Conservation (phyloP, 345 rosid genomes). For the Populus pruinosa region DNA sequence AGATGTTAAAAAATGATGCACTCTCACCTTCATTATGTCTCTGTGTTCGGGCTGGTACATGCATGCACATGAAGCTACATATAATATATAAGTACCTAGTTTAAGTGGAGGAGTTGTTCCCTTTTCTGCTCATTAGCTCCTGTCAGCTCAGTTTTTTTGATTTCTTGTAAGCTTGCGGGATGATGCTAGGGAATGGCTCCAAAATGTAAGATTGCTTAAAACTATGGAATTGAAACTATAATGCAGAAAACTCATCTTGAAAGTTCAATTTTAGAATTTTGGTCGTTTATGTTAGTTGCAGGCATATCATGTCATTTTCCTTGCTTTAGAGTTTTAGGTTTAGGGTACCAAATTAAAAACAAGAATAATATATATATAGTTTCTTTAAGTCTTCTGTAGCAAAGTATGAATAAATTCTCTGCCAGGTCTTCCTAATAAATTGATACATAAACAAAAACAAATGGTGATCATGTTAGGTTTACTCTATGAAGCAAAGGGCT, state of each 20-base stretch:
- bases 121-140: background rate
- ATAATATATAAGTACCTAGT: background rate
- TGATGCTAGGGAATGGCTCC: background rate
- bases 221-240: background rate
- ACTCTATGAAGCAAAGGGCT: conserved; percentile 48
- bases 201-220: background rate
- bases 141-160: background rate
- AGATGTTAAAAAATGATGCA: background rate
- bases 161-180: background rate
- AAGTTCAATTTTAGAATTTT: background rate
- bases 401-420: background rate
- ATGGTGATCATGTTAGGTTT: conserved; percentile 38
- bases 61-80: background rate
- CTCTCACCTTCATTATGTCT: background rate
- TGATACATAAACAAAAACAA: background rate
- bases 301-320: background rate
- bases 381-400: background rate
- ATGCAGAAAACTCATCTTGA: background rate
- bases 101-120: background rate
- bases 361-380: background rate
- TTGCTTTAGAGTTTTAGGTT: background rate
- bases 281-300: background rate
- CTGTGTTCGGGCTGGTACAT: background rate
- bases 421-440: background rate
- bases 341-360: background rate